phyloP scores from a whole-genome alignment of 2,329 filamentous ascomycete species.

The Paracoccidioides lutzii region DNA sequence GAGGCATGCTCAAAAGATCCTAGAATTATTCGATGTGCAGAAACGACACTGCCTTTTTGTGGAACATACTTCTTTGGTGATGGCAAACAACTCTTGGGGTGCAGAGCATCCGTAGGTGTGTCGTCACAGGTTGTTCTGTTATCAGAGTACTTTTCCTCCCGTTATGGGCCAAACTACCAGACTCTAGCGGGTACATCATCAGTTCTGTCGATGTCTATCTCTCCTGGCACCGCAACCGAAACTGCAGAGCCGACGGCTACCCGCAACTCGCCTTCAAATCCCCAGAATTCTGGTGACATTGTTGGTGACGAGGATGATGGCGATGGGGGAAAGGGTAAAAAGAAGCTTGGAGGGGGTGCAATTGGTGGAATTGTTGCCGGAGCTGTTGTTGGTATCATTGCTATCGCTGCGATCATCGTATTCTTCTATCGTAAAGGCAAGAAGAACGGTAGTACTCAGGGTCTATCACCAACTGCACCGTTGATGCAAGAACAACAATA shows the following conservation, averaged over 20 bases:
- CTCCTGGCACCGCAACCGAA: not conserved
- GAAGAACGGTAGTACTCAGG: not conserved
- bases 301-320: not conserved
- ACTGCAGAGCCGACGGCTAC: not conserved
- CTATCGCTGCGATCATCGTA: constrained; percentile 6
- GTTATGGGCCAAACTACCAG: constrained; percentile 9
- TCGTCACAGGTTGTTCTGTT: constrained; percentile 8
- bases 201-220: not conserved
- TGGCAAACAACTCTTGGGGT: constrained; percentile 8
- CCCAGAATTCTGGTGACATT: not conserved
- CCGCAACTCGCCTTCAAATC: not conserved
- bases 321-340: not conserved
- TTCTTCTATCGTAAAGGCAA: constrained; percentile 10
- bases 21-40: constrained; percentile 6
- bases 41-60: constrained; percentile 10
- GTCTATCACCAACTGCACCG: not conserved
- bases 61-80: constrained; percentile 11
- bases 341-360: constrained; percentile 5
- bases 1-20: constrained; percentile 4
- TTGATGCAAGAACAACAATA: not conserved
- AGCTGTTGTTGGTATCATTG: constrained; percentile 7
- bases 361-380: constrained; percentile 12
- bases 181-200: not conserved
- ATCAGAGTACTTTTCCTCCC: constrained; percentile 11
- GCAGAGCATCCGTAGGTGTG: constrained; percentile 7